A percentile compares a stretch with the other conserved stretches of the same genome.
Evolutionary conservation across 176 grass and related monocot genomes (phyloP).

Genomic region (Paspalum vaginatum): DNA sequence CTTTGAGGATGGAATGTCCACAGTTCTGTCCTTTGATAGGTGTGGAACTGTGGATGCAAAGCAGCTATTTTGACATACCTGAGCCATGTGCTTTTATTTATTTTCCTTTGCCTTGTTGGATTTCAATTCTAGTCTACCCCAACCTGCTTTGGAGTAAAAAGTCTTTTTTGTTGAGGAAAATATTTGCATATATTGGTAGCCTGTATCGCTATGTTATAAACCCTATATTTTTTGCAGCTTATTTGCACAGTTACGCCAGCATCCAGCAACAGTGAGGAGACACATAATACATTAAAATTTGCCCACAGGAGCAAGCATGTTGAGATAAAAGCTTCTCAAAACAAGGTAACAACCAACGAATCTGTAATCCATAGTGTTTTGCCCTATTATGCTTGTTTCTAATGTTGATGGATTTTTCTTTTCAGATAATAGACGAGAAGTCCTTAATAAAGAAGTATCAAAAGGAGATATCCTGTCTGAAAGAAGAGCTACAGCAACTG

Average conservation of each 20-base stretch:
- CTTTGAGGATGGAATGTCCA: not conserved
- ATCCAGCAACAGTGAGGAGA: conserved; percentile 97
- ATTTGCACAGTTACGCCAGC: conserved; percentile 98
- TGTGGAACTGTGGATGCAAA: too few relatives aligned
- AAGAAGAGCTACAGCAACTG: conserved; percentile 95
- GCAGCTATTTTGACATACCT: too few relatives aligned
- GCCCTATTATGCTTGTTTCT: conserved; percentile 15
- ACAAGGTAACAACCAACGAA: conserved; percentile 63
- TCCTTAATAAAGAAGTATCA: conserved; percentile 99
- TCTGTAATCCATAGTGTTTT: conserved; percentile 12
- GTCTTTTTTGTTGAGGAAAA: not conserved
- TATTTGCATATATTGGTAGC: conserved; percentile 5
- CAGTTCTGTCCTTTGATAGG: too few relatives aligned
- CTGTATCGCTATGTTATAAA: conserved; percentile 35
- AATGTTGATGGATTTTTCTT: conserved; percentile 28
- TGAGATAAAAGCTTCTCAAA: conserved; percentile 98
- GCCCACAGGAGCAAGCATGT: conserved; percentile 91
- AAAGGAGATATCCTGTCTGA: conserved; percentile 88
- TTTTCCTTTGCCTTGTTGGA: too few relatives aligned
- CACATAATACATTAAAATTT: conserved; percentile 99
- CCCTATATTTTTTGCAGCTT: conserved; percentile 57
- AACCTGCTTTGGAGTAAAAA: too few relatives aligned
- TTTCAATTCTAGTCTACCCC: too few relatives aligned
- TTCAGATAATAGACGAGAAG: conserved; percentile 98
- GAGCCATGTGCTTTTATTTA: too few relatives aligned